Evolutionary conservation across 2,329 filamentous ascomycete species (phyloP).

Genomic region (Fusarium proliferatum): DNA sequence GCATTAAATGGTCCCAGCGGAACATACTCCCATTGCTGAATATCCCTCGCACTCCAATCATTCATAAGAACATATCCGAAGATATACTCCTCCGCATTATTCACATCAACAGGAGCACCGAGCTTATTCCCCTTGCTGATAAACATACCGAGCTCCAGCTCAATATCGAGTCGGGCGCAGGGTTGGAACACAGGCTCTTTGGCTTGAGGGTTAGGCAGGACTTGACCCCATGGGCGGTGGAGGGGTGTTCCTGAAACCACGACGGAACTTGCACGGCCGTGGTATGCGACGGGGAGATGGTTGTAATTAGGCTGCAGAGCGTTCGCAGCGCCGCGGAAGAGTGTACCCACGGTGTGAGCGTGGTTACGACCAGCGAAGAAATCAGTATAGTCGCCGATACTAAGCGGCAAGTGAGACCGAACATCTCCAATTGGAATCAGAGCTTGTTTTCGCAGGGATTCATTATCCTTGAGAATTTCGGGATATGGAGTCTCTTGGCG

Average conservation of each 20-base stretch:
- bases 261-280: slow-evolving; percentile 80
- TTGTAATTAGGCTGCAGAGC: slow-evolving; percentile 85
- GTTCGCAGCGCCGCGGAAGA: slow-evolving; percentile 79
- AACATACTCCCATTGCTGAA: slow-evolving; percentile 70
- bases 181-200: slow-evolving; percentile 66
- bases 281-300: slow-evolving; percentile 83
- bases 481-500: slow-evolving; percentile 62
- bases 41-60: slow-evolving; percentile 72
- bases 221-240: slow-evolving; percentile 77
- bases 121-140: slow-evolving; percentile 73
- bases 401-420: slow-evolving; percentile 76
- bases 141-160: slow-evolving; percentile 82
- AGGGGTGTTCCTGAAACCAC: slow-evolving; percentile 80
- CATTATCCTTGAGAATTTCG: slow-evolving; percentile 51
- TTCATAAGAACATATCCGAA: slow-evolving; percentile 77
- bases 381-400: slow-evolving; percentile 85
- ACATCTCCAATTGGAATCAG: slow-evolving; percentile 56
- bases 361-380: slow-evolving; percentile 85
- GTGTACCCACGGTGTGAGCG: slow-evolving; percentile 73
- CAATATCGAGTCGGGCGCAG: slow-evolving; percentile 74
- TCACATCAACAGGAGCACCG: slow-evolving; percentile 72
- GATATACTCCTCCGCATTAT: slow-evolving; percentile 73
- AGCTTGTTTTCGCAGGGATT: slow-evolving; percentile 44
- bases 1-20: slow-evolving; percentile 71
- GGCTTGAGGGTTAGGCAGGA: slow-evolving; percentile 62